Base-by-base conservation (phyloP, 768 basidiomycete species). In the Roridomyces roridus region DNA sequence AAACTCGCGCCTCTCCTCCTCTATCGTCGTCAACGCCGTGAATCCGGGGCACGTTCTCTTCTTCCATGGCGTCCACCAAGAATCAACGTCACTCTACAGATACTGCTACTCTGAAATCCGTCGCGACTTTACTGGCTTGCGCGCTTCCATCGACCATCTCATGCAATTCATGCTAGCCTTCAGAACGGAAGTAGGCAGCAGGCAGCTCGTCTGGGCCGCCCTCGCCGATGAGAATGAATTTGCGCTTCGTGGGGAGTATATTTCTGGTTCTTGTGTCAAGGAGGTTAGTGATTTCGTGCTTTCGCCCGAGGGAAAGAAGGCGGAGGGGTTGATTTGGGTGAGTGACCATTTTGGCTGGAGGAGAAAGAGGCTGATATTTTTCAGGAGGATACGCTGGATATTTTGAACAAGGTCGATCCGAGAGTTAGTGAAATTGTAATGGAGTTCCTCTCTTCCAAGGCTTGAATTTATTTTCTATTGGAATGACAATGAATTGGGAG, bases 281-380 rank as follows among this genome's bases (percentile, higher is more conserved):
- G 68, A 70, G 51, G 34, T 42, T 21, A 67, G 68, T 25, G 68
- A 67, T 47, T 65, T 57, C 18, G 58, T 63, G 3, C 15, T 67
- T 9, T 59, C 60, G n/a, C 28, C 62, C n/a, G 36, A 62, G 11
- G 68, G 68, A 4, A 23, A 18, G 17, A 57, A 57, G 36, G 35
- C 54, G 25, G 42, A 68, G 46, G 56, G 52, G 10, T 47, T 47
- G 2, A 24, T 68, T 12, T 58, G 76, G 49, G 57, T 58, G 29
- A 31, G 29, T 31, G 29, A n/a, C n/a, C n/a, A n/a, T n/a, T n/a
- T n/a, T n/a, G n/a, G n/a, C n/a, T n/a, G n/a, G n/a, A n/a, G n/a
- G n/a, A n/a, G n/a, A n/a, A n/a, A n/a, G n/a, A n/a, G n/a, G n/a
- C n/a, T n/a, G n/a, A n/a, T n/a, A n/a, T n/a, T n/a, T n/a, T n/a